A percentile compares a stretch with the other conserved stretches of the same genome.
Evolutionary conservation across 1,139 yeast genomes (phyloP).

Genomic region (Yamadazyma sp.): DNA sequence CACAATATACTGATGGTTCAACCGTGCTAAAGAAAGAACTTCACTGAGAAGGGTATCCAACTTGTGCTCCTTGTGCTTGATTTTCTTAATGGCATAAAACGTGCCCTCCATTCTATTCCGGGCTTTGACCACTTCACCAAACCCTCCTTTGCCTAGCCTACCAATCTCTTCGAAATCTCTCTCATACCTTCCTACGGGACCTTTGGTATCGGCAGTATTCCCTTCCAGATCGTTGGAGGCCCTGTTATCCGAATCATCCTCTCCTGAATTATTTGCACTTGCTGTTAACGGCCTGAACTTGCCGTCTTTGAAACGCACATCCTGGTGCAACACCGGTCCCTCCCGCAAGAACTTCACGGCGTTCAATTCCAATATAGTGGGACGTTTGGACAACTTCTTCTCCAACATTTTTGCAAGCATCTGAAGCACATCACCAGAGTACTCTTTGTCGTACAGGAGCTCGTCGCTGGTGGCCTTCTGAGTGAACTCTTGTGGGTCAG

Average conservation of each 20-base stretch:
- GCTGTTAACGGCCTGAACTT: constrained; percentile 6
- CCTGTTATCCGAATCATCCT: background rate
- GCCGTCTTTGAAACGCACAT: constrained; percentile 14
- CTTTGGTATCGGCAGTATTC: constrained; percentile 5
- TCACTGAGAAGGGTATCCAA: constrained; percentile 82
- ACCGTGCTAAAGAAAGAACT: constrained; percentile 84
- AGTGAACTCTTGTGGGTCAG: constrained; percentile 63
- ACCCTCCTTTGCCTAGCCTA: constrained; percentile 91
- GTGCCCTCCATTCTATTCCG: constrained; percentile 92
- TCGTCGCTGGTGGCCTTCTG: constrained; percentile 39
- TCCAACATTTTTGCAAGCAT: constrained; percentile 68
- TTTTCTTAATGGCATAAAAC: constrained; percentile 90
- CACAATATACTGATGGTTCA: constrained; percentile 94
- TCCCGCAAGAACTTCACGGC: constrained; percentile 81
- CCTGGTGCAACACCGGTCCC: constrained; percentile 43
- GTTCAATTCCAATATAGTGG: constrained; percentile 78
- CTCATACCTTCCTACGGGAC: constrained; percentile 35
- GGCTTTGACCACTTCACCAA: constrained; percentile 96
- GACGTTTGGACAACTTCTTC: constrained; percentile 66
- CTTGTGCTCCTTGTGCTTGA: constrained; percentile 78
- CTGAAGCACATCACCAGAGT: constrained; percentile 51
- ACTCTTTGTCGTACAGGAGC: constrained; percentile 35
- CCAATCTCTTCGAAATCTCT: constrained; percentile 93
- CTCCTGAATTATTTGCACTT: background rate
- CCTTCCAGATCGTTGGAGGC: background rate